phyloP scores from a whole-genome alignment of 208 protist genomes.

The Leptomonas pyrrhocoris region DNA sequence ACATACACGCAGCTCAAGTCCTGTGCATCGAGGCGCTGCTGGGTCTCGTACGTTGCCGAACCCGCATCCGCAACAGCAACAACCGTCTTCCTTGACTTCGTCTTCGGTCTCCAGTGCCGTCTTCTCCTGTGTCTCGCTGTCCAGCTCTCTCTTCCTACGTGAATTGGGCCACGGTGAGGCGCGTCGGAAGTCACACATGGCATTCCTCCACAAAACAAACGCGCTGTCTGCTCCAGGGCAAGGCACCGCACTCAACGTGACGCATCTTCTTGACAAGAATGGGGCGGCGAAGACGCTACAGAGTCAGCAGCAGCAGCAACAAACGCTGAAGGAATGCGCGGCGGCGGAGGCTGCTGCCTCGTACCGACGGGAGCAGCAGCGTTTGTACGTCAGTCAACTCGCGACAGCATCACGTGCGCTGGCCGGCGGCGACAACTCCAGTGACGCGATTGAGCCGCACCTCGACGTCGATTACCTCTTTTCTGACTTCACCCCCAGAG shows the following conservation, averaged over 20 bases:
- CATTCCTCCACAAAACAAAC: not conserved
- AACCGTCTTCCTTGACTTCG: not conserved
- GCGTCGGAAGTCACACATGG: conserved; percentile 8
- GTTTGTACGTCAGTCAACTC: conserved; percentile 26
- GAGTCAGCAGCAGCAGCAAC: not conserved
- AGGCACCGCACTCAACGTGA: too few species aligned
- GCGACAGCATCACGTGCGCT: not conserved
- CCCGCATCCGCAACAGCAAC: not conserved
- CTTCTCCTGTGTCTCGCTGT: conserved; percentile 26
- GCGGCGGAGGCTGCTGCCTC: conserved; percentile 3
- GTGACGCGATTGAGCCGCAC: conserved; percentile 7
- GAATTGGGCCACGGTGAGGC: conserved; percentile 24
- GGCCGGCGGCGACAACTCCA: not conserved
- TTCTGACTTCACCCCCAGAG: not conserved
- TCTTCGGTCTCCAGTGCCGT: conserved; percentile 16
- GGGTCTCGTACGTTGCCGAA: not conserved
- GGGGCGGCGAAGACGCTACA: not conserved
- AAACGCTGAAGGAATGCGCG: too few species aligned
- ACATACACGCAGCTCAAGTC: not conserved
- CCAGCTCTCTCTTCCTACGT: conserved; percentile 27
- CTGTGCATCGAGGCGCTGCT: not conserved
- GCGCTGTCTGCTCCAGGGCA: too few species aligned
- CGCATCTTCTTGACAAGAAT: too few species aligned
- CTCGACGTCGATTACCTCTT: conserved; percentile 26
- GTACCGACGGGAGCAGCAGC: conserved; percentile 31